These are phyloP conservation scores for Mycena rebaudengoi DNA, from an alignment of 768 basidiomycete genomes.

Conservation along the genomic window DNA sequence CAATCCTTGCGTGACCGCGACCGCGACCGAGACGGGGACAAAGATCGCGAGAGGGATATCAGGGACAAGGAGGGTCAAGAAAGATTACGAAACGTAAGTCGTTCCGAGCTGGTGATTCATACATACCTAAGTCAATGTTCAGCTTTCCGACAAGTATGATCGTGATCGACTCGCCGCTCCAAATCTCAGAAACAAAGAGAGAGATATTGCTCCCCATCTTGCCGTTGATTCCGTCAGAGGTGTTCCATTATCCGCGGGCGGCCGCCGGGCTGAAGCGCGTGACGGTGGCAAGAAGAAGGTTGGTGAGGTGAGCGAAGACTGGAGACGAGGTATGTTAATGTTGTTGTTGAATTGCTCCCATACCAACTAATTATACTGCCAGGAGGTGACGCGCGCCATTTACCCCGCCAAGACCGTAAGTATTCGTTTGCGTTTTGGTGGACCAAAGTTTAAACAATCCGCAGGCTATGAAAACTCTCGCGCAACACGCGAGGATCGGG, in stretches of 20 bases:
- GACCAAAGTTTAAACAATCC: conserved; percentile 16
- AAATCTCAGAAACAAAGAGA: conserved; percentile 67
- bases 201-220: conserved; percentile 72
- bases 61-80: conserved; percentile 83
- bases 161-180: conserved; percentile 77
- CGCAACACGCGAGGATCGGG: conserved; percentile 69
- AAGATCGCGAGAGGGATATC: conserved; percentile 65
- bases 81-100: conserved; percentile 75
- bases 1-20: conserved; percentile 82
- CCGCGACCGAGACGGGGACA: conserved; percentile 58
- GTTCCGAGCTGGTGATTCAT: conserved; percentile 7
- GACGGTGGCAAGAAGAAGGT: conserved; percentile 72
- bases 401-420: conserved; percentile 70
- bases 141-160: conserved; percentile 91
- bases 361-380: conserved; percentile 52
- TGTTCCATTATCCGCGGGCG: conserved; percentile 46
- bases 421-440: neutral
- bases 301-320: conserved; percentile 82
- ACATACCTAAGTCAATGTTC: neutral
- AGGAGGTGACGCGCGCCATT: conserved; percentile 50
- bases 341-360: conserved; percentile 37
- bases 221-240: conserved; percentile 51
- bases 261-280: conserved; percentile 65
- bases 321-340: conserved; percentile 75
- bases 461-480: conserved; percentile 63